A percentile compares a stretch with the other conserved stretches of the same genome.
Evolutionary conservation across 208 protist species (phyloP).

Genomic region (Acanthamoeba culbertsoni): DNA sequence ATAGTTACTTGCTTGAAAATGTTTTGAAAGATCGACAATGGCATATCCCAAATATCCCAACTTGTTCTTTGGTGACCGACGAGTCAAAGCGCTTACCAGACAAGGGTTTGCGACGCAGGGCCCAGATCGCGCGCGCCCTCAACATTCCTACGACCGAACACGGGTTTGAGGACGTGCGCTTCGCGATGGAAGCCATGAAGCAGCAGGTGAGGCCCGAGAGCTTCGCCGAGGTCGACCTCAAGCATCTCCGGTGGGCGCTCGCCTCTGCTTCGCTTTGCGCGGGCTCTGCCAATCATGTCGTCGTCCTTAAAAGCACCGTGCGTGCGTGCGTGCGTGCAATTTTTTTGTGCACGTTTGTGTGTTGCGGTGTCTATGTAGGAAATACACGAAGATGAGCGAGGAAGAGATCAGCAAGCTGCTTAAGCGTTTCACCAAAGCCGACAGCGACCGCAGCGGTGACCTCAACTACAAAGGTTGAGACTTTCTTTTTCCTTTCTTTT

Average conservation of each 20-base stretch:
- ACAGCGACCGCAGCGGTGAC: not conserved
- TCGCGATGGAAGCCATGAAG: slow-evolving; percentile 48
- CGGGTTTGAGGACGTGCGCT: slow-evolving; percentile 4
- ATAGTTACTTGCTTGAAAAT: not conserved
- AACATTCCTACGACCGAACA: slow-evolving; percentile 31
- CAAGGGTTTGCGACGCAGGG: too few species aligned
- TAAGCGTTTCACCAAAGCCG: slow-evolving; percentile 6
- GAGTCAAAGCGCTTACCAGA: too few species aligned
- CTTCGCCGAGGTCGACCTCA: slow-evolving; percentile 28
- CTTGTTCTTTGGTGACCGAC: too few species aligned
- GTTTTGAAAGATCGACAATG: not conserved
- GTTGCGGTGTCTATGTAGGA: not conserved
- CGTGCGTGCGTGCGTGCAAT: not conserved
- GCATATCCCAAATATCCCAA: not conserved
- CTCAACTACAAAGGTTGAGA: not conserved
- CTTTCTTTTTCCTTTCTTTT: not conserved
- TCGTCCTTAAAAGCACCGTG: not conserved
- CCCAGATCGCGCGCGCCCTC: not conserved
- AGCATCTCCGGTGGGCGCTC: not conserved
- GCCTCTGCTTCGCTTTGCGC: not conserved
- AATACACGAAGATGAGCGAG: not conserved
- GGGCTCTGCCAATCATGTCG: not conserved
- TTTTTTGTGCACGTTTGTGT: not conserved
- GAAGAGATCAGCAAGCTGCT: slow-evolving; percentile 29
- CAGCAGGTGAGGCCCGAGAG: not conserved